Conservation (phyloP, 2,329 filamentous ascomycete genomes). For the Fusarium tanahbumbuense region DNA sequence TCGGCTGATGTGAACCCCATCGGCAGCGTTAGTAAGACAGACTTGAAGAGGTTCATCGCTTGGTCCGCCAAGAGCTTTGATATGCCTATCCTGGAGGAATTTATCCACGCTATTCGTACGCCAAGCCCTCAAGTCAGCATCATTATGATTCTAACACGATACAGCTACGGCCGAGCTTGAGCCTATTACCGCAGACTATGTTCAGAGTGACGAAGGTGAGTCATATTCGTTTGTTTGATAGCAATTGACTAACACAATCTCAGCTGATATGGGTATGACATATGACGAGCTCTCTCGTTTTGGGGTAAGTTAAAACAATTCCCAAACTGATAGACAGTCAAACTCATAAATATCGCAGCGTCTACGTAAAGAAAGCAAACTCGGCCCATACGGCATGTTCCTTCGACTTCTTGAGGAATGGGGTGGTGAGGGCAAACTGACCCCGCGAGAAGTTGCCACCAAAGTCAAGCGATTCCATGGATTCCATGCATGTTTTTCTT, state of each 20-base stretch:
- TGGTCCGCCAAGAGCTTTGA: constrained; percentile 67
- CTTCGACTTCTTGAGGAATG: constrained; percentile 56
- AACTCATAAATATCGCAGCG: constrained; percentile 11
- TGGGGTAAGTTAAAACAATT: constrained; percentile 37
- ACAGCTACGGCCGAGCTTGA: constrained; percentile 58
- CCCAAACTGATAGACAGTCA: neutral
- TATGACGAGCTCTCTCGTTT: constrained; percentile 56
- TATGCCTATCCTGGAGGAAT: constrained; percentile 71
- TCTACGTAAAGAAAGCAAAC: constrained; percentile 56
- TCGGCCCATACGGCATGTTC: constrained; percentile 57
- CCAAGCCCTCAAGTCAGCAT: neutral
- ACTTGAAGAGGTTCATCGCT: constrained; percentile 72
- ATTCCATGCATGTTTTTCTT: constrained; percentile 37
- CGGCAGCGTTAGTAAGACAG: constrained; percentile 62
- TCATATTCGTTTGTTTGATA: neutral
- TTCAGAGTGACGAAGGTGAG: constrained; percentile 52
- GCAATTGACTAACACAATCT: neutral
- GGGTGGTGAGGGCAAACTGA: constrained; percentile 44
- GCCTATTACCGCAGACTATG: constrained; percentile 52
- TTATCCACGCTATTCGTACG: constrained; percentile 68
- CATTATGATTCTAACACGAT: neutral
- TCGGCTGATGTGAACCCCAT: constrained; percentile 57
- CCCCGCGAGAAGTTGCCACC: constrained; percentile 52
- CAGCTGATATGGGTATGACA: constrained; percentile 57
- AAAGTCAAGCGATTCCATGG: constrained; percentile 52